Conservation (phyloP, 2,329 filamentous ascomycete species). For the Colletotrichum scovillei region DNA sequence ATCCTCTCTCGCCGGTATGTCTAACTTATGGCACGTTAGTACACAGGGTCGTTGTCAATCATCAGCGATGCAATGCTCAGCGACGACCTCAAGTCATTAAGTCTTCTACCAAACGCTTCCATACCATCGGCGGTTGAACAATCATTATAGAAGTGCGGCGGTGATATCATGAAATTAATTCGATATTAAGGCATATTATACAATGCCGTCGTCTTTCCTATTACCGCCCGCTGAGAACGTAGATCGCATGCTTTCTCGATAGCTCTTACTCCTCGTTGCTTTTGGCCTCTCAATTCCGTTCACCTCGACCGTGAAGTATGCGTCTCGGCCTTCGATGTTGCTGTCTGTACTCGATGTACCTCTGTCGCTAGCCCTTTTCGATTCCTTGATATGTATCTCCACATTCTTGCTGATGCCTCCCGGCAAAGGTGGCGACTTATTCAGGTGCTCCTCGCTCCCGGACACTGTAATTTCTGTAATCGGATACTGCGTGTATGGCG, state of each 20-base stretch:
- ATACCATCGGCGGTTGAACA: neutral
- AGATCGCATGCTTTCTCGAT: neutral
- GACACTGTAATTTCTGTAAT: conserved; percentile 23
- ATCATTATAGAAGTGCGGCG: neutral
- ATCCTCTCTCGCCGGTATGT: too few relatives aligned
- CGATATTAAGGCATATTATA: neutral
- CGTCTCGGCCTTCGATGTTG: conserved; percentile 6
- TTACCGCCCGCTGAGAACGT: neutral
- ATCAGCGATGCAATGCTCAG: too few relatives aligned
- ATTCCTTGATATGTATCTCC: conserved; percentile 26
- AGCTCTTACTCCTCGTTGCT: neutral
- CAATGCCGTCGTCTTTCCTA: neutral
- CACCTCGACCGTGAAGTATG: conserved; percentile 1
- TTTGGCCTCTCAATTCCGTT: neutral
- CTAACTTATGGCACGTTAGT: too few relatives aligned
- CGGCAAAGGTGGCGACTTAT: neutral
- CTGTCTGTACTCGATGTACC: neutral
- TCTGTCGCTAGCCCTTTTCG: neutral
- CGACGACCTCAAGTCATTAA: too few relatives aligned
- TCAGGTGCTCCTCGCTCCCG: conserved; percentile 30
- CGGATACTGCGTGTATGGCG: conserved; percentile 25
- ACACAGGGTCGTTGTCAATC: too few relatives aligned
- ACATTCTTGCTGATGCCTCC: conserved; percentile 30
- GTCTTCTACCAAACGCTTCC: neutral
- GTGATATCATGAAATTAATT: neutral